A percentile compares a stretch with the other conserved stretches of the same genome.
Conservation (phyloP, 2,329 filamentous ascomycete genomes). For the Sarocladium brachiariae region DNA sequence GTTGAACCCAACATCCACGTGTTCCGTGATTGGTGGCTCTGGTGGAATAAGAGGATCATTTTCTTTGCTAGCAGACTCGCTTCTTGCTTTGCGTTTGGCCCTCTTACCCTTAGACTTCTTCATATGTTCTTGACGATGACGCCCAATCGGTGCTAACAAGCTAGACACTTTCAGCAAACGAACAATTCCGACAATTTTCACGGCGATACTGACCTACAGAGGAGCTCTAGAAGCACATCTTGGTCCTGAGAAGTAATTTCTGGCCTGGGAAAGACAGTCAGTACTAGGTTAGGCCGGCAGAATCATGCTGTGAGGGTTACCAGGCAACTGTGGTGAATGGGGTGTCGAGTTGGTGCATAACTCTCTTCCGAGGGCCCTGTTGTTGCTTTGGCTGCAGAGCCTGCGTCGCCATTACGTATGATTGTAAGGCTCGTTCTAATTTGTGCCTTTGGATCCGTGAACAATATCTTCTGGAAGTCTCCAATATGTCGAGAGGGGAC, state of each 20-base stretch:
- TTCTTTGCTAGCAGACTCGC: conserved; percentile 18
- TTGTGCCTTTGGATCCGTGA: too few relatives aligned
- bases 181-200: too few relatives aligned
- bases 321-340: conserved; percentile 56
- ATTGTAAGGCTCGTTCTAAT: too few relatives aligned
- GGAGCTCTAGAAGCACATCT: conserved; percentile 57
- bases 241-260: conserved; percentile 50
- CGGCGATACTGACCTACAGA: conserved; percentile 50
- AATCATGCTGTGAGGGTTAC: conserved; percentile 32
- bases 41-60: conserved; percentile 13
- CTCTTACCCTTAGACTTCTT: conserved; percentile 56
- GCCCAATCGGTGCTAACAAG: conserved; percentile 56
- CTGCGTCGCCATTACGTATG: conserved; percentile 18
- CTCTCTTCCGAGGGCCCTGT: conserved; percentile 39
- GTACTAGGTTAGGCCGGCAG: background rate
- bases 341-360: conserved; percentile 58
- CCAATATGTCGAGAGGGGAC: too few relatives aligned
- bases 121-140: conserved; percentile 48
- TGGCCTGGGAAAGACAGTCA: conserved; percentile 43
- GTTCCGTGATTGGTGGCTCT: conserved; percentile 23
- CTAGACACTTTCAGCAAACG: conserved; percentile 29
- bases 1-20: conserved; percentile 58
- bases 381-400: conserved; percentile 13
- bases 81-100: conserved; percentile 42
- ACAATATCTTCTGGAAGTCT: too few relatives aligned